Percentiles rank a stretch among this genome's conserved stretches.
Evolutionary conservation across 148 eudicot genomes (phyloP).

Genomic region (Salicornia ramosissima): DNA sequence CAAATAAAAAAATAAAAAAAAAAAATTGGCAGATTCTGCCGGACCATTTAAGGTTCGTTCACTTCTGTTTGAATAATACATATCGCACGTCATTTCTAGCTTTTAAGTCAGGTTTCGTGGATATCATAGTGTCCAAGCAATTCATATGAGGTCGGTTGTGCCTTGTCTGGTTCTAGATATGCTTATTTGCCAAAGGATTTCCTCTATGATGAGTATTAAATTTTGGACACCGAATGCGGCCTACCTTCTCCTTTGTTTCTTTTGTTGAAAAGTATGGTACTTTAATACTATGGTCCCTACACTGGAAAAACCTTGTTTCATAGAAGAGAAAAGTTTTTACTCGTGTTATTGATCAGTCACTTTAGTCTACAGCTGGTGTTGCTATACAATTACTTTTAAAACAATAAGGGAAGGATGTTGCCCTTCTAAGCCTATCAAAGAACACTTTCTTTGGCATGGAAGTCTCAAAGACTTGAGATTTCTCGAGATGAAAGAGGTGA

Average conservation of each 20-base stretch:
- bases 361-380: conserved; percentile 21
- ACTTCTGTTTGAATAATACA: background rate
- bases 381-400: background rate
- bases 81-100: background rate
- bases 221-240: conserved; percentile 4
- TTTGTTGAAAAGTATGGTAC: conserved; percentile 14
- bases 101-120: background rate
- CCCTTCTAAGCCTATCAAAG: background rate
- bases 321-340: conserved; percentile 6
- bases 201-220: background rate
- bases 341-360: conserved; percentile 6
- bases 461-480: background rate
- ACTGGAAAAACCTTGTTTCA: background rate
- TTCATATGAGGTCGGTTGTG: conserved; percentile 5
- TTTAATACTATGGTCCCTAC: conserved; percentile 24
- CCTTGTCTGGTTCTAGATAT: conserved; percentile 16
- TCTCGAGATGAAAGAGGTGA: too few relatives aligned
- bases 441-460: conserved; percentile 6
- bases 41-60: background rate
- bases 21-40: conserved; percentile 10
- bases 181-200: background rate
- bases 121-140: conserved; percentile 4
- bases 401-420: background rate
- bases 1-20: too few relatives aligned
- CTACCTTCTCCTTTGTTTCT: conserved; percentile 2